Evolutionary conservation across 2,329 filamentous ascomycete genomes (phyloP), one percentile per base, ranked within the genome.

Genomic region (Microdochium paspali): DNA sequence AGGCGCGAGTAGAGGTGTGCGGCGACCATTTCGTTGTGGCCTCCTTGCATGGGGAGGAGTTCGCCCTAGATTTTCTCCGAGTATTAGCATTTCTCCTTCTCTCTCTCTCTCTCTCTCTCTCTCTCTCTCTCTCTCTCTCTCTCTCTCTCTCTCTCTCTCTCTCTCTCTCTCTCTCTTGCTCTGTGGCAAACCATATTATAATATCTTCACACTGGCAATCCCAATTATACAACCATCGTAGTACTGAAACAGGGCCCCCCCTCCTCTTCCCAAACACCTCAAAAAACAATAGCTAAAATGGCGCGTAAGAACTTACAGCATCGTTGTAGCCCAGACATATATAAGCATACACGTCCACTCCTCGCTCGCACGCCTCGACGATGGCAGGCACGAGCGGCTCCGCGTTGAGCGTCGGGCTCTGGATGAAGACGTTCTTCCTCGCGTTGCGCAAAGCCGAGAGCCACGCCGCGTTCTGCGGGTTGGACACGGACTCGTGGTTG

Each of bases 261-360:
- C n/a, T n/a, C n/a, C n/a, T n/a, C n/a, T n/a, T n/a, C n/a, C n/a
- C n/a, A n/a, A n/a, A n/a, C n/a, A 43, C 31, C 44, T 40, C 35
- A 24, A 13, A 25, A 15, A 43, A 43, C 30, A 23, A 7, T 31
- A 45, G 24, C 23, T 43, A 26, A 30, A 24, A 30, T 51, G 42
- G 12, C 28, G 20, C 20, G n/a, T n/a, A 23, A 3, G 44, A n/a
- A 62, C 69, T 55, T 58, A 73, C 71, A 0, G 79, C 69, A 53
- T 90, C 87, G 52, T 90, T 90, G 66, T 91, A 91, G 1, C 87
- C 85, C 1, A 90, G 74, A 53, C 84, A 88, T 1, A 89, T 72
- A 52, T 87, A 90, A 59, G 80, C 83, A 1, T 76, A 80, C 0
- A 90, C 79, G 45, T 81, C 68, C 0, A 90, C 64, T 0, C 85